Evolutionary conservation across 73 alveolate genomes (phyloP).

Genomic region (Paramecium sexaurelia): DNA sequence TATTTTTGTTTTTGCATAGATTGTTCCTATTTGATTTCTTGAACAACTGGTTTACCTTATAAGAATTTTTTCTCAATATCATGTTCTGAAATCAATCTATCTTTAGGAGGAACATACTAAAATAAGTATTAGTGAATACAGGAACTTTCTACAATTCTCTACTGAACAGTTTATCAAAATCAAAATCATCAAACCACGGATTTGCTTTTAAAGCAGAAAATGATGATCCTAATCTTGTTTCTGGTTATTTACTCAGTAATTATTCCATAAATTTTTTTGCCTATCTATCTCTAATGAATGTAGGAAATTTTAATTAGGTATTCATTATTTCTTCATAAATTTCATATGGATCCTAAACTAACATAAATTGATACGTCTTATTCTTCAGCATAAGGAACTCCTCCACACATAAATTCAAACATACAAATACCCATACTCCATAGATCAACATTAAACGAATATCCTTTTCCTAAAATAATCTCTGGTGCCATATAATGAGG

Average conservation of each 20-base stretch:
- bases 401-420: conserved; percentile 73
- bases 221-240: conserved; percentile 52
- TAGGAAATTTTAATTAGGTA: conserved; percentile 55
- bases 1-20: background rate
- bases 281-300: background rate
- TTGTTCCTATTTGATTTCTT: conserved; percentile 44
- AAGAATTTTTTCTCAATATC: conserved; percentile 19
- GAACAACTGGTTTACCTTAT: conserved; percentile 23
- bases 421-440: conserved; percentile 73
- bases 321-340: conserved; percentile 58
- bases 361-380: conserved; percentile 14
- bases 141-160: conserved; percentile 52
- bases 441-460: conserved; percentile 65
- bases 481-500: conserved; percentile 83
- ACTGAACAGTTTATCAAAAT: conserved; percentile 45
- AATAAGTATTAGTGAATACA: background rate
- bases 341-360: conserved; percentile 56
- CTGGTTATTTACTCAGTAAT: conserved; percentile 62
- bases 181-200: conserved; percentile 58
- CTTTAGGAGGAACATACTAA: conserved; percentile 55
- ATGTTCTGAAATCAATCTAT: conserved; percentile 3
- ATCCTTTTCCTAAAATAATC: conserved; percentile 72
- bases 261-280: conserved; percentile 66
- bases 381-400: conserved; percentile 68
- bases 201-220: conserved; percentile 43